Percentiles rank a stretch among this genome's conserved stretches.
Evolutionary conservation across 495 filamentous ascomycete genomes (phyloP).

Genomic region (Massariosphaeria phaeospora): DNA sequence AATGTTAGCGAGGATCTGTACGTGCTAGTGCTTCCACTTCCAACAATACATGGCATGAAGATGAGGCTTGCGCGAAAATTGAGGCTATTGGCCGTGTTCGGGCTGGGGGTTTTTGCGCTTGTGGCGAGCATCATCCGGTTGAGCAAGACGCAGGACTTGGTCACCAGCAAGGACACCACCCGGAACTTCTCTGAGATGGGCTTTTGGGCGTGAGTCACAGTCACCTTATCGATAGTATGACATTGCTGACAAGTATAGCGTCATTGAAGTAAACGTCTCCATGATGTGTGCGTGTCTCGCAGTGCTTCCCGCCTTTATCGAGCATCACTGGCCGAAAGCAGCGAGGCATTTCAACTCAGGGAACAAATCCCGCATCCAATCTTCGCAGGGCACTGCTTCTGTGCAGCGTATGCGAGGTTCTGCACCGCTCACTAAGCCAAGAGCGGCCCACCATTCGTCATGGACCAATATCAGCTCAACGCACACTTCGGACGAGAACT

Average conservation of each 20-base stretch:
- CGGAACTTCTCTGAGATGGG: constrained; percentile 2
- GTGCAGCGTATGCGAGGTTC: too few relatives aligned
- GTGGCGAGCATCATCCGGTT: neutral
- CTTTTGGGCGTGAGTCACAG: neutral
- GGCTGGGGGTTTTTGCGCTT: neutral
- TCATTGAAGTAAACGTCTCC: neutral
- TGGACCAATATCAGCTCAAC: too few relatives aligned
- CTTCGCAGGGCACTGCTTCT: too few relatives aligned
- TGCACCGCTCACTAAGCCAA: too few relatives aligned
- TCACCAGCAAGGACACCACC: neutral
- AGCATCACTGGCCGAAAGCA: constrained; percentile 1
- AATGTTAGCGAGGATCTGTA: neutral
- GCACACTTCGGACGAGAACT: too few relatives aligned
- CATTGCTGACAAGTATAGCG: neutral
- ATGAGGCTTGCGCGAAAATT: neutral
- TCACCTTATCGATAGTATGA: neutral
- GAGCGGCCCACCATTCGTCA: too few relatives aligned
- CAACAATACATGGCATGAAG: neutral
- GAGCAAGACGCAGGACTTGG: neutral
- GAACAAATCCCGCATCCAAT: too few relatives aligned
- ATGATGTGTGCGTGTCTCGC: neutral
- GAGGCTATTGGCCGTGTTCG: neutral
- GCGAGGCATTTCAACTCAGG: too few relatives aligned
- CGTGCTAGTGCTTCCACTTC: neutral
- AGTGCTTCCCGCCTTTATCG: neutral